phyloP scores from a whole-genome alignment of 805 yeast genomes.

The Candida berthetii region DNA sequence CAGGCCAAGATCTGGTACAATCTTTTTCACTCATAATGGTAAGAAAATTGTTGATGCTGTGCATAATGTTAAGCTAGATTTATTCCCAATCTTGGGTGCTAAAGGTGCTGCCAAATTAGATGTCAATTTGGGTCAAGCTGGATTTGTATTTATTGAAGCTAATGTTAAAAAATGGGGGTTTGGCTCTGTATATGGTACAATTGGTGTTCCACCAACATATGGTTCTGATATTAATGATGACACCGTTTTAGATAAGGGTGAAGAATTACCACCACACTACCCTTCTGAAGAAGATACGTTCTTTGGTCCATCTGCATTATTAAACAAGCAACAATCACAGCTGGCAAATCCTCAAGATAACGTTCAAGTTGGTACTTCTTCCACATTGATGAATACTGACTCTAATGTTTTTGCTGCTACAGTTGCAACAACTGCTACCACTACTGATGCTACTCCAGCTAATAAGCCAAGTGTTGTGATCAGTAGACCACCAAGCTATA shows the following conservation, averaged over 20 bases:
- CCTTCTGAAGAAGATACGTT: constrained; percentile 59
- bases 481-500: constrained; percentile 19
- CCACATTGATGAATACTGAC: no score
- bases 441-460: neutral
- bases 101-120: constrained; percentile 30
- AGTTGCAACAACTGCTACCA: neutral
- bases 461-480: constrained; percentile 4
- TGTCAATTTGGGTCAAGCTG: constrained; percentile 71
- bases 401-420: no score
- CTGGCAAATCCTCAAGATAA: neutral
- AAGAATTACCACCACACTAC: constrained; percentile 64
- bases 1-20: constrained; percentile 70
- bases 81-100: constrained; percentile 33
- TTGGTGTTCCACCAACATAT: constrained; percentile 39
- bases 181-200: constrained; percentile 37
- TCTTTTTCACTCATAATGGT: constrained; percentile 93
- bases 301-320: constrained; percentile 38
- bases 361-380: neutral
- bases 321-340: constrained; percentile 1
- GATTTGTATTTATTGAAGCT: constrained; percentile 76
- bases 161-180: constrained; percentile 84
- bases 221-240: constrained; percentile 38
- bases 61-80: constrained; percentile 50
- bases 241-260: constrained; percentile 62
- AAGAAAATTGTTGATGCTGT: constrained; percentile 79